Evolutionary conservation across 2,329 filamentous ascomycete genomes (phyloP).

Genomic region (Cyphellophora europaea): DNA sequence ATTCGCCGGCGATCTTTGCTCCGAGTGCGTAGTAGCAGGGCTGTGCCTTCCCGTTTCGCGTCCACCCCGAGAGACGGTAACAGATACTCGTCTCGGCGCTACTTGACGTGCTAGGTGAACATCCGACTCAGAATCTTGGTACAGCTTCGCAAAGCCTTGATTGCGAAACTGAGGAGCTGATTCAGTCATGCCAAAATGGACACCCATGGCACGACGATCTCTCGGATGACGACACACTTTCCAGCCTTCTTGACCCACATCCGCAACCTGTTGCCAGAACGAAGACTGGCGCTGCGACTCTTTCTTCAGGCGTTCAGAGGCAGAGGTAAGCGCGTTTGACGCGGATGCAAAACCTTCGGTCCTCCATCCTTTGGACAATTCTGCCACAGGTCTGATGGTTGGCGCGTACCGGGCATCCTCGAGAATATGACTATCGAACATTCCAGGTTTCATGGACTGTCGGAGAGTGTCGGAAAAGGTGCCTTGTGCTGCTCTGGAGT

Average conservation of each 20-base stretch:
- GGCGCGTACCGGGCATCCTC: neutral
- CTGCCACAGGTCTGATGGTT: conserved; percentile 19
- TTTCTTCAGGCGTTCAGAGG: conserved; percentile 61
- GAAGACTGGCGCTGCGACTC: conserved; percentile 72
- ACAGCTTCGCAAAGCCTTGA: conserved; percentile 71
- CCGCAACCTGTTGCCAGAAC: conserved; percentile 82
- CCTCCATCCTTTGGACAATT: conserved; percentile 60
- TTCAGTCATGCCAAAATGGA: conserved; percentile 84
- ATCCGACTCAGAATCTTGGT: conserved; percentile 63
- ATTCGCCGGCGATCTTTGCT: conserved; percentile 27
- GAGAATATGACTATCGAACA: conserved; percentile 61
- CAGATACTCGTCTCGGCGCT: conserved; percentile 45
- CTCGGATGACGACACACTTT: conserved; percentile 68
- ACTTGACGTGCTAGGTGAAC: conserved; percentile 58
- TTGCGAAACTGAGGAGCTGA: conserved; percentile 50
- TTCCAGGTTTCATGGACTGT: conserved; percentile 48
- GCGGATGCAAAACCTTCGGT: conserved; percentile 67
- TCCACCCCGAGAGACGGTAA: conserved; percentile 27
- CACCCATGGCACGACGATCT: conserved; percentile 65
- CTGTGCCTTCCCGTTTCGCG: conserved; percentile 8
- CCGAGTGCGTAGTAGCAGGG: conserved; percentile 15
- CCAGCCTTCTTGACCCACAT: conserved; percentile 78
- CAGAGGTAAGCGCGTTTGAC: conserved; percentile 62
- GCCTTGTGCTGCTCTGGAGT: conserved; percentile 59
- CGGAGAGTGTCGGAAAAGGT: conserved; percentile 65